phyloP scores from a whole-genome alignment of 1,139 yeast species.

The Kazachstania sp. region DNA sequence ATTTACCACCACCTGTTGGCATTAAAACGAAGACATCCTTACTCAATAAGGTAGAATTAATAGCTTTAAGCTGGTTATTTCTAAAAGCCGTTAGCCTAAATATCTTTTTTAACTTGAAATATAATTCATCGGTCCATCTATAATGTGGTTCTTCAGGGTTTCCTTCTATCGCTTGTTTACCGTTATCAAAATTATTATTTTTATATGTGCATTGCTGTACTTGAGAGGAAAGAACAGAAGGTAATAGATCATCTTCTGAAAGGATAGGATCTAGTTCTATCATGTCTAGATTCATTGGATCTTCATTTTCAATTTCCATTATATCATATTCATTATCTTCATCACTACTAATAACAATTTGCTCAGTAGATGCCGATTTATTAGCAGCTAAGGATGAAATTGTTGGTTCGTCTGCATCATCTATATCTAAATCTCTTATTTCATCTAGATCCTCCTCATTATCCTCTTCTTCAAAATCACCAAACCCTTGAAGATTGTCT shows the following conservation, averaged over 20 bases:
- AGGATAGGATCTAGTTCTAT: slow-evolving; percentile 8
- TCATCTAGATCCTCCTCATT: too few relatives aligned
- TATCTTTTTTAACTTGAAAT: slow-evolving; percentile 43
- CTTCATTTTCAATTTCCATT: background rate
- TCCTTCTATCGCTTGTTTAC: background rate
- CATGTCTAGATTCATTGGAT: background rate
- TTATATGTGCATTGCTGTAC: background rate
- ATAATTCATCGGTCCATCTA: slow-evolving; percentile 64
- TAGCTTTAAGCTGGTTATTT: slow-evolving; percentile 77
- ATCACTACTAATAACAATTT: background rate
- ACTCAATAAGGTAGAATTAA: slow-evolving; percentile 70
- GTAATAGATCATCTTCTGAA: slow-evolving; percentile 5
- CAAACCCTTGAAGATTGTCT: too few relatives aligned
- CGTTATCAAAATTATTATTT: background rate
- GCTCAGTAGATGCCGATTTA: background rate
- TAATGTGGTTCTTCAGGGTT: slow-evolving; percentile 11
- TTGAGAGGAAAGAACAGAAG: background rate
- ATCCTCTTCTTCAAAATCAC: too few relatives aligned
- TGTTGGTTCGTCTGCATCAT: background rate
- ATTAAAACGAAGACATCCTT: slow-evolving; percentile 87
- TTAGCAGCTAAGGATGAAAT: background rate
- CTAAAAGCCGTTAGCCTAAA: slow-evolving; percentile 65
- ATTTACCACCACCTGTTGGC: slow-evolving; percentile 99
- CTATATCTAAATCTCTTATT: too few relatives aligned
- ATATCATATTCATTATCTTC: slow-evolving; percentile 2